Evolutionary conservation across 1,139 yeast genomes (phyloP).

Genomic region (Scheffersomyces segobiensis): DNA sequence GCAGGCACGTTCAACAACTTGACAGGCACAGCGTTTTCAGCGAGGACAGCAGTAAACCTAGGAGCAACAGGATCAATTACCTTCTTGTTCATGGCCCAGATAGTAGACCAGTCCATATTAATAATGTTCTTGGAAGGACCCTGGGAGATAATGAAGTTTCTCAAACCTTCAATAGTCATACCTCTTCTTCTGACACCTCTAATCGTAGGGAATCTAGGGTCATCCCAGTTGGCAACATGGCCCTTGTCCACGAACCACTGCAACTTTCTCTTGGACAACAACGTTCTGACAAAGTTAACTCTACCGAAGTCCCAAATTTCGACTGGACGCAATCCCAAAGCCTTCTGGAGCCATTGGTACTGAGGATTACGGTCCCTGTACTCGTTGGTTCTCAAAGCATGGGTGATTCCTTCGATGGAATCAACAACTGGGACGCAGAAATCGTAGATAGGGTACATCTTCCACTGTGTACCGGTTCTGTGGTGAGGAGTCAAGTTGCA

Average conservation of each 20-base stretch:
- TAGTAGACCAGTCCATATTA: constrained; percentile 93
- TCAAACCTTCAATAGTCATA: constrained; percentile 96
- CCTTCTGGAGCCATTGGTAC: constrained; percentile 90
- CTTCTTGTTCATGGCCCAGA: constrained; percentile 97
- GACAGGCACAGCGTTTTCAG: constrained; percentile 62
- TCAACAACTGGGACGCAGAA: constrained; percentile 98
- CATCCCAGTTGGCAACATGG: constrained; percentile 92
- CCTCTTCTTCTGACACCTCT: constrained; percentile 99
- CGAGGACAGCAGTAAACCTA: constrained; percentile 80
- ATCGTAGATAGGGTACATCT: constrained; percentile 95
- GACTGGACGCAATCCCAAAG: constrained; percentile 81
- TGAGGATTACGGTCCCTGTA: constrained; percentile 98
- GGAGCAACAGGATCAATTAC: constrained; percentile 96
- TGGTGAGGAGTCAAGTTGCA: constrained; percentile 96
- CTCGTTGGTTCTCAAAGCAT: constrained; percentile 94
- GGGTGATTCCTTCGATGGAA: constrained; percentile 93
- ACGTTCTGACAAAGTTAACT: constrained; percentile 92
- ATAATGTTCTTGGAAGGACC: constrained; percentile 97
- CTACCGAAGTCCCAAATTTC: constrained; percentile 98
- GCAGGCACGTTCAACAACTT: constrained; percentile 72
- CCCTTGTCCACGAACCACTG: constrained; percentile 97
- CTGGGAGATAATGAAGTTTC: constrained; percentile 88
- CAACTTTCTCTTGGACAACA: constrained; percentile 91
- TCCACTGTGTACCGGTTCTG: constrained; percentile 90
- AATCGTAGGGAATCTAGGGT: constrained; percentile 98